Percentiles rank a stretch among this genome's conserved stretches.
Evolutionary conservation across 1,284 basidiomycete species (phyloP).

Genomic region (Hemileia vastatrix): DNA sequence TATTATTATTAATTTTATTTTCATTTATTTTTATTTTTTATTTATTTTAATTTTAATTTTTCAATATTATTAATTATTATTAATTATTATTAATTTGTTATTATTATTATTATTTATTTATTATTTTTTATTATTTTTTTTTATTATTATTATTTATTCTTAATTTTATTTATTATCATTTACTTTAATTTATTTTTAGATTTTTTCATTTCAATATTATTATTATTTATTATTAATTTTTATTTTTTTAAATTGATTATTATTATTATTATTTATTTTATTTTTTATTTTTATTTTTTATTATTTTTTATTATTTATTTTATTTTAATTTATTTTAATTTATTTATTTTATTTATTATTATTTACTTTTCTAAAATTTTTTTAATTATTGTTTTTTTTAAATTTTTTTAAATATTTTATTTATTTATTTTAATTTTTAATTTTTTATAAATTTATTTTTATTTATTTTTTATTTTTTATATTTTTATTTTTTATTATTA

Average conservation of each 20-base stretch:
- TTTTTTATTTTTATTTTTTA: not conserved
- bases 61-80: not conserved
- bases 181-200: not conserved
- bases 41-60: not conserved
- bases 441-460: too few relatives aligned
- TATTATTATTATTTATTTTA: not conserved
- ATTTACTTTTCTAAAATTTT: not conserved
- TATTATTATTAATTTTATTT: not conserved
- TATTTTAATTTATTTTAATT: not conserved
- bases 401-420: not conserved
- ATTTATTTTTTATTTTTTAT: not conserved
- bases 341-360: not conserved
- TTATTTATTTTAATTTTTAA: not conserved
- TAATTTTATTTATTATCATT: not conserved
- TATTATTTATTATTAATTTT: constrained; percentile 3
- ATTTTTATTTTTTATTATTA: not conserved
- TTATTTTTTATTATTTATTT: not conserved
- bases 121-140: not conserved
- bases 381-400: not conserved
- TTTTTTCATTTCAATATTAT: too few relatives aligned
- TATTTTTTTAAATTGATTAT: not conserved
- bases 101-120: not conserved
- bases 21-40: not conserved
- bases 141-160: not conserved
- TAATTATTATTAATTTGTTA: not conserved